phyloP scores from a whole-genome alignment of 202 grass and related monocot genomes.

The Zizania palustris region DNA sequence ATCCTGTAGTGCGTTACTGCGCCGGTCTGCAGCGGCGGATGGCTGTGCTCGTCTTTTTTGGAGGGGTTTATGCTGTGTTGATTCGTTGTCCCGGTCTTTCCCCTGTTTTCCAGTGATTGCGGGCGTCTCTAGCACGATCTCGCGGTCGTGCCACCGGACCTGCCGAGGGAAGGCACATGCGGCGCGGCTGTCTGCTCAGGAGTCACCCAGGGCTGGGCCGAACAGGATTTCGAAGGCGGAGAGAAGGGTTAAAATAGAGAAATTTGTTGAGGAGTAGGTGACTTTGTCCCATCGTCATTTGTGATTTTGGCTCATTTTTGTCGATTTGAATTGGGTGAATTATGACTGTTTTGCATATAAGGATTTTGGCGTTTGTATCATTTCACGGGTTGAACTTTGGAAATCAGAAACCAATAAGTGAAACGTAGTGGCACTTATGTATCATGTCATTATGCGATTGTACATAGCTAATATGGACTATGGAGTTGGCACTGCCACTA shows the following conservation, averaged over 20 bases:
- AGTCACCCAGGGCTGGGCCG: conserved; percentile 37
- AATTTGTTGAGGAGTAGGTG: conserved; percentile 76
- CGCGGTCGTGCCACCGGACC: conserved; percentile 41
- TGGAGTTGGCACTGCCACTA: neutral
- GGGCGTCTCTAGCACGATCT: conserved; percentile 43
- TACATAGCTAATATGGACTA: neutral
- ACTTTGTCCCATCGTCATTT: conserved; percentile 16
- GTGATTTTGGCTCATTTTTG: neutral
- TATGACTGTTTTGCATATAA: conserved; percentile 18
- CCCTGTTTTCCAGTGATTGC: conserved; percentile 45
- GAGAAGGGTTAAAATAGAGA: conserved; percentile 48
- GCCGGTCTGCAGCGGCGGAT: neutral
- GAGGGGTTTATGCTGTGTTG: neutral
- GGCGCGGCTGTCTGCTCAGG: conserved; percentile 57
- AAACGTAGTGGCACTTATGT: neutral
- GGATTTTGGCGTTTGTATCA: conserved; percentile 15
- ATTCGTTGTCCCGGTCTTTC: neutral
- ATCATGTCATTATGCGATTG: neutral
- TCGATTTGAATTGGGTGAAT: neutral
- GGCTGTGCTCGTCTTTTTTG: conserved; percentile 3
- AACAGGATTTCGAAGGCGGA: conserved; percentile 57
- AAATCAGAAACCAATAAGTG: neutral
- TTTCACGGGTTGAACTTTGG: neutral
- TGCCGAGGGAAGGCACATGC: conserved; percentile 60
- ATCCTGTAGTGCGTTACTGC: neutral